phyloP scores from a whole-genome alignment of 2,329 filamentous ascomycete species.

The Monosporascus sp. region DNA sequence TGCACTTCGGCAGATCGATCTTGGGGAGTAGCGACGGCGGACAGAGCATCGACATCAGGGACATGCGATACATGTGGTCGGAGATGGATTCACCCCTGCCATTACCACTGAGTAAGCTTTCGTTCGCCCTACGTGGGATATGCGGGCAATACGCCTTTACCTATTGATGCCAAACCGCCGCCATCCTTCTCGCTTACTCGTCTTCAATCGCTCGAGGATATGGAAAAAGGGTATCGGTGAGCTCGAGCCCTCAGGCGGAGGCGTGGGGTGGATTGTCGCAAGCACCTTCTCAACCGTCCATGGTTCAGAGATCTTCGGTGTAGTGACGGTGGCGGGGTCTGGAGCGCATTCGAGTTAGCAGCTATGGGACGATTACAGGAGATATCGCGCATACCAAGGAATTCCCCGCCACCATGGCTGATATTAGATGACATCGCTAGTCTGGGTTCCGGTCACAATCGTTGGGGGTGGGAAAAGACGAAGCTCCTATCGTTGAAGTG shows the following conservation, averaged over 20 bases:
- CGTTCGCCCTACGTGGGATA: not conserved
- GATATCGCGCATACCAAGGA: conserved; percentile 6
- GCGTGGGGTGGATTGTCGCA: conserved; percentile 53
- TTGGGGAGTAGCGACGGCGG: conserved; percentile 65
- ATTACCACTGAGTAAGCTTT: not conserved
- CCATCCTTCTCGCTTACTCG: conserved; percentile 95
- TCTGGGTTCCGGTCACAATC: not conserved
- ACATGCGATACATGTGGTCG: conserved; percentile 99
- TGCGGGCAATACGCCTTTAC: conserved; percentile 26
- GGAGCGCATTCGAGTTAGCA: conserved; percentile 2
- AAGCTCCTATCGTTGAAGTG: too few relatives aligned
- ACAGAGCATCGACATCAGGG: conserved; percentile 88
- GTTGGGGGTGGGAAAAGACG: too few relatives aligned
- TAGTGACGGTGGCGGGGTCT: conserved; percentile 32
- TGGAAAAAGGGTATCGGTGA: conserved; percentile 93
- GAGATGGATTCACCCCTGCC: conserved; percentile 79
- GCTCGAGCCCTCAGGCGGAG: conserved; percentile 53
- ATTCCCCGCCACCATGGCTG: conserved; percentile 2
- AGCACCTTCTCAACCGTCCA: conserved; percentile 62
- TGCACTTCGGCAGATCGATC: conserved; percentile 77
- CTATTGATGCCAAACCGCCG: conserved; percentile 71
- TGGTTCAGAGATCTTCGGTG: conserved; percentile 36
- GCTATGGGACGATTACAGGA: conserved; percentile 1
- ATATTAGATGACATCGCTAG: not conserved
- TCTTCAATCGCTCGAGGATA: conserved; percentile 89